Evolutionary conservation across 1,284 basidiomycete species (phyloP).

Genomic region (Fomes fomentarius): DNA sequence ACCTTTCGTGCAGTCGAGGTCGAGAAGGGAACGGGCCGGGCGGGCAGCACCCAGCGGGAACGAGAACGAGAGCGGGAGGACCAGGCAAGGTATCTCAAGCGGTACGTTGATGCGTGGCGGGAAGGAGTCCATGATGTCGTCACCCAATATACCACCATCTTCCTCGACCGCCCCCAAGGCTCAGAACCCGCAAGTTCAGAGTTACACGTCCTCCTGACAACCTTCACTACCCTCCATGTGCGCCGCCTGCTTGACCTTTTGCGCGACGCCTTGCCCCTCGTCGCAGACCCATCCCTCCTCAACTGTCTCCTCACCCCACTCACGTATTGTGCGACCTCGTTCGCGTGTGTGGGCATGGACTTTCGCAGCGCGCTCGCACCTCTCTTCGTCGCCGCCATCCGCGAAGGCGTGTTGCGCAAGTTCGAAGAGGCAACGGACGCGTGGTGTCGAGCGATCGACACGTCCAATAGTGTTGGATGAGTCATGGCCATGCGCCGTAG

Average conservation of each 20-base stretch:
- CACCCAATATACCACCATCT: slow-evolving; percentile 88
- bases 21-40: slow-evolving; percentile 35
- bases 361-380: slow-evolving; percentile 70
- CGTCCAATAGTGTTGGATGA: too few relatives aligned
- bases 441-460: slow-evolving; percentile 23
- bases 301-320: slow-evolving; percentile 89
- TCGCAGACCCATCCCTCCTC: slow-evolving; percentile 66
- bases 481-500: too few relatives aligned
- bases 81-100: slow-evolving; percentile 77
- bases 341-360: slow-evolving; percentile 89
- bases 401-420: slow-evolving; percentile 44
- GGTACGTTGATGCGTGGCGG: slow-evolving; percentile 90
- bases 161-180: slow-evolving; percentile 63
- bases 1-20: slow-evolving; percentile 48
- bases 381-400: slow-evolving; percentile 67
- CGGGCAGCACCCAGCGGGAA: slow-evolving; percentile 46
- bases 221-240: slow-evolving; percentile 54
- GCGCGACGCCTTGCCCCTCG: slow-evolving; percentile 51
- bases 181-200: slow-evolving; percentile 20
- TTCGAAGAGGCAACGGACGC: slow-evolving; percentile 36
- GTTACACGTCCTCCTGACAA: slow-evolving; percentile 55
- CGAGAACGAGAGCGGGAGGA: slow-evolving; percentile 75
- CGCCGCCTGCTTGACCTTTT: slow-evolving; percentile 63
- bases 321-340: slow-evolving; percentile 91
- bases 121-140: slow-evolving; percentile 93